Conservation (phyloP, 768 basidiomycete genomes). For the Amanita rubescens region DNA sequence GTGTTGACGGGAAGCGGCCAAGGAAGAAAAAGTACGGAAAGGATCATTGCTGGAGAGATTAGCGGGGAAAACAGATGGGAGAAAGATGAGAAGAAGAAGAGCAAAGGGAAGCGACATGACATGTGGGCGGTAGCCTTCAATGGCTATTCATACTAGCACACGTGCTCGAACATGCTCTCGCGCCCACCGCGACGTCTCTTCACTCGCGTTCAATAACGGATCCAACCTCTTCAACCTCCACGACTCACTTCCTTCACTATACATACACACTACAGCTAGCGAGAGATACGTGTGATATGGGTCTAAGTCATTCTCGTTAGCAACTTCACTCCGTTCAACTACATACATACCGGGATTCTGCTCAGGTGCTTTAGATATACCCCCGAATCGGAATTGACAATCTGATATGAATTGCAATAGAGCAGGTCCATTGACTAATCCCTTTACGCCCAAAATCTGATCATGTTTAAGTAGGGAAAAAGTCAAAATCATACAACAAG, state of each 20-base stretch:
- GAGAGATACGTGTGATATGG: conserved; percentile 95
- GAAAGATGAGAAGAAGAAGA: background rate
- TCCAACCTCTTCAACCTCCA: conserved; percentile 61
- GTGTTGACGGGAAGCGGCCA: conserved; percentile 43
- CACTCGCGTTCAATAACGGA: conserved; percentile 62
- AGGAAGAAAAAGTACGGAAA: conserved; percentile 49
- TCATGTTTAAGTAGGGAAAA: background rate
- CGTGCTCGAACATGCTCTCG: conserved; percentile 42
- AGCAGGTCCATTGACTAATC: conserved; percentile 48
- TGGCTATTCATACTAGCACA: background rate
- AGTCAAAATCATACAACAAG: conserved; percentile 13
- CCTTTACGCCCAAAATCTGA: conserved; percentile 62
- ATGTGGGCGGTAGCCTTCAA: background rate
- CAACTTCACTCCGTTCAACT: background rate
- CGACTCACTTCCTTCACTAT: conserved; percentile 27
- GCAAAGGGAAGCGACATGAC: background rate
- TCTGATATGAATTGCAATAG: conserved; percentile 57
- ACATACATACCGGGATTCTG: conserved; percentile 61
- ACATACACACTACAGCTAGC: conserved; percentile 72
- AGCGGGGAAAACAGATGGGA: conserved; percentile 9
- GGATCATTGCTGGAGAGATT: conserved; percentile 42
- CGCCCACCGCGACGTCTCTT: conserved; percentile 63
- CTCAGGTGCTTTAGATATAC: conserved; percentile 78
- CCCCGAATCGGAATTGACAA: conserved; percentile 87
- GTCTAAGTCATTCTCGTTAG: conserved; percentile 39